Percentiles rank a stretch among this genome's conserved stretches.
Evolutionary conservation across 768 basidiomycete species (phyloP).

Genomic region (Rhizopogon vesiculosus): DNA sequence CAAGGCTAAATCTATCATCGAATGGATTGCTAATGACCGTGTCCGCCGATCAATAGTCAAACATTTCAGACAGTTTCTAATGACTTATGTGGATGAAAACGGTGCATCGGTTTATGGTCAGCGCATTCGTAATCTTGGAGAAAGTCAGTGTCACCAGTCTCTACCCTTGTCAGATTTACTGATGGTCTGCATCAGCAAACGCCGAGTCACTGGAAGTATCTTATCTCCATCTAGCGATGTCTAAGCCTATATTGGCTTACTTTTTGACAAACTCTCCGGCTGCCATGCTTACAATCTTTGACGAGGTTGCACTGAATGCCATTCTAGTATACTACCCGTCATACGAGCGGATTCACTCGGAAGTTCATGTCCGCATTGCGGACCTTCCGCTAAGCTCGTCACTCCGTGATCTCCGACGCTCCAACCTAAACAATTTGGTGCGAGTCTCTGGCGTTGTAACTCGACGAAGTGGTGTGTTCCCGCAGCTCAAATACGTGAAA

Average conservation of each 20-base stretch:
- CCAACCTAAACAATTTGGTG: conserved; percentile 92
- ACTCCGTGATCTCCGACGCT: conserved; percentile 88
- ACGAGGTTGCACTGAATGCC: conserved; percentile 89
- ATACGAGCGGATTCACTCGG: conserved; percentile 95
- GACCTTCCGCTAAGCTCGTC: conserved; percentile 89
- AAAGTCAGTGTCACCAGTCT: conserved; percentile 54
- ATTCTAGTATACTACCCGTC: conserved; percentile 95
- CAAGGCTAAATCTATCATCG: conserved; percentile 94
- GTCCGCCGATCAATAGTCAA: conserved; percentile 87
- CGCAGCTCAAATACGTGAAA: conserved; percentile 99
- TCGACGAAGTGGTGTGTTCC: conserved; percentile 91
- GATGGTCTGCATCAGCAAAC: conserved; percentile 56
- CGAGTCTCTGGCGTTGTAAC: conserved; percentile 96
- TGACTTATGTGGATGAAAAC: conserved; percentile 92
- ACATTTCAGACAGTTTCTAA: conserved; percentile 92
- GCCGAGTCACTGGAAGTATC: conserved; percentile 97
- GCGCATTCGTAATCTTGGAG: conserved; percentile 88
- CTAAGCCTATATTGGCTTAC: conserved; percentile 94
- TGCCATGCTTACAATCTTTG: conserved; percentile 91
- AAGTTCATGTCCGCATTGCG: conserved; percentile 95
- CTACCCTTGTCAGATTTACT: conserved; percentile 7
- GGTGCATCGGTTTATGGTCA: conserved; percentile 93
- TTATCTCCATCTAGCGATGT: conserved; percentile 87
- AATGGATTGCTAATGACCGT: conserved; percentile 94
- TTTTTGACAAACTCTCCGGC: conserved; percentile 95